A percentile compares a stretch with the other conserved stretches of the same genome.
Evolutionary conservation across 2,329 filamentous ascomycete species (phyloP).

Genomic region (Ophioceras dolichostomum): DNA sequence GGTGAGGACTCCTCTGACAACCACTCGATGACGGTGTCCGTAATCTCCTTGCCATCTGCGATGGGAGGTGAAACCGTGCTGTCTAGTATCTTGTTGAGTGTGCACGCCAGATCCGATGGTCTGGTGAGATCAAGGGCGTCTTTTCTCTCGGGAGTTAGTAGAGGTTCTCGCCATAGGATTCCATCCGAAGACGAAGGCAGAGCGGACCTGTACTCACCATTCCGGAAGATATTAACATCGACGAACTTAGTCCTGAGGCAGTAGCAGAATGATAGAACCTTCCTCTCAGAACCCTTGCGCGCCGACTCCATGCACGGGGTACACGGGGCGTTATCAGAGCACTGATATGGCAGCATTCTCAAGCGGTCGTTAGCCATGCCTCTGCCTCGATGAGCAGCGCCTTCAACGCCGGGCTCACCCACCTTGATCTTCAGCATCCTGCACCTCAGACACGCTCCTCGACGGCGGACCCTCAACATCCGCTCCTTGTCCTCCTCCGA

Average conservation of each 20-base stretch:
- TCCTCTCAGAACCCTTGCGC: constrained; percentile 13
- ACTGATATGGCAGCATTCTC: too few species aligned
- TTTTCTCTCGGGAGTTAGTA: too few species aligned
- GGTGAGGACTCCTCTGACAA: constrained; percentile 9
- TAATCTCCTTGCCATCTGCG: constrained; percentile 2
- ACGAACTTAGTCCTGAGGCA: constrained; percentile 15
- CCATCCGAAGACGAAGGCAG: too few species aligned
- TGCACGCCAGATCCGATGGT: too few species aligned
- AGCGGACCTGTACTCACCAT: constrained; percentile 3
- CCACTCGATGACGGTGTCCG: constrained; percentile 7
- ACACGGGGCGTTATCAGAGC: constrained; percentile 15
- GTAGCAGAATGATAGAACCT: constrained; percentile 16
- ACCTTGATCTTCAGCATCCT: constrained; percentile 17
- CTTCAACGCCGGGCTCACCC: too few species aligned
- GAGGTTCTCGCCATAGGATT: too few species aligned
- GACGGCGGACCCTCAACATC: constrained; percentile 12
- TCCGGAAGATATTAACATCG: constrained; percentile 16
- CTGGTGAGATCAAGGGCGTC: too few species aligned
- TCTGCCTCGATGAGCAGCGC: too few species aligned
- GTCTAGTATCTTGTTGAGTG: neutral
- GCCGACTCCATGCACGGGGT: constrained; percentile 15
- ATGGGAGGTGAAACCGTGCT: neutral
- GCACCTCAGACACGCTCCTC: constrained; percentile 15
- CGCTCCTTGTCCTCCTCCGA: constrained; percentile 12
- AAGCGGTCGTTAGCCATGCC: too few species aligned